These are phyloP conservation scores for Termitomyces heimii DNA, from an alignment of 768 basidiomycete species.

Conservation along the genomic window DNA sequence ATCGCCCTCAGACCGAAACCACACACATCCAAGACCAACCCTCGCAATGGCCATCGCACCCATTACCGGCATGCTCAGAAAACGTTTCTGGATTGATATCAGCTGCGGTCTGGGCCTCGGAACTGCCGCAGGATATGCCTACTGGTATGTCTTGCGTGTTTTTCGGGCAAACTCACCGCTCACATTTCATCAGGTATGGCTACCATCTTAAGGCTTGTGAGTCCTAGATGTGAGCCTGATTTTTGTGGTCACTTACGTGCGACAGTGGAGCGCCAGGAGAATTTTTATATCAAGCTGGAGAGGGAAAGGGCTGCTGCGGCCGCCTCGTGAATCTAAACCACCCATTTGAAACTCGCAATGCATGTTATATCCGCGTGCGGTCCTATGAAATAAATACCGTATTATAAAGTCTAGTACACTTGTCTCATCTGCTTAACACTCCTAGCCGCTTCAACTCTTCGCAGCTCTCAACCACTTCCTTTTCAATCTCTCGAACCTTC, in stretches of 20 bases:
- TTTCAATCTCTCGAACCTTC: conserved; percentile 69
- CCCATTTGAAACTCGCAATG: conserved; percentile 3
- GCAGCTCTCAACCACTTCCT: conserved; percentile 69
- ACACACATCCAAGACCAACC: conserved; percentile 15
- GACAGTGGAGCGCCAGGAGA: conserved; percentile 77
- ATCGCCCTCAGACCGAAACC: conserved; percentile 29
- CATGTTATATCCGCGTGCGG: conserved; percentile 10
- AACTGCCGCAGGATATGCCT: conserved; percentile 65
- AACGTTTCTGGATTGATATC: conserved; percentile 85
- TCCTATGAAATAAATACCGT: conserved; percentile 17
- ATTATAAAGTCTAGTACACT: conserved; percentile 7
- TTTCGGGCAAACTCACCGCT: conserved; percentile 4
- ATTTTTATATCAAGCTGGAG: conserved; percentile 84
- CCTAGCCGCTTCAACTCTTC: conserved; percentile 68
- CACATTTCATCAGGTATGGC: conserved; percentile 62
- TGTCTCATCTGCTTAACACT: conserved; percentile 32
- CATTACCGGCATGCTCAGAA: conserved; percentile 91
- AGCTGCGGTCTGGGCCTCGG: conserved; percentile 74
- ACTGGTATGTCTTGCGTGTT: conserved; percentile 56
- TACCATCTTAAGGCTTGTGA: conserved; percentile 69
- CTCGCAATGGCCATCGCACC: conserved; percentile 76
- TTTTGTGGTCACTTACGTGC: conserved; percentile 1
- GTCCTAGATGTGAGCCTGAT: conserved; percentile 22
- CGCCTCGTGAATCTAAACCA: conserved; percentile 5
- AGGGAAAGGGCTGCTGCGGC: conserved; percentile 38